Evolutionary conservation across 192 early-diverging fungal species (phyloP).

Genomic region (Entomortierella lignicola): DNA sequence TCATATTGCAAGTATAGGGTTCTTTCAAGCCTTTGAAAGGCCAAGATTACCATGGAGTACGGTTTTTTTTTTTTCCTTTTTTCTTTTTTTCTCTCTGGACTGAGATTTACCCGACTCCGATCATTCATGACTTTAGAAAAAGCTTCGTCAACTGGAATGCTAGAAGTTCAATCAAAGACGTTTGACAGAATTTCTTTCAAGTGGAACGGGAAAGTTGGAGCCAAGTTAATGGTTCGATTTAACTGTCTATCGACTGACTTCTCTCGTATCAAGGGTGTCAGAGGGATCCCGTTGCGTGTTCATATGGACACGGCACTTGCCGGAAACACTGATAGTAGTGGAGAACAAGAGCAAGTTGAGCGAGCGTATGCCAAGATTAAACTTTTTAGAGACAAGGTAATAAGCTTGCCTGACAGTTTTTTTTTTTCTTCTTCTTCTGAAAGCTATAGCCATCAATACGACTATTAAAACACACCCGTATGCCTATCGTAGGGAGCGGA

Average conservation of each 20-base stretch:
- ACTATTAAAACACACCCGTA: not conserved
- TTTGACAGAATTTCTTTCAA: slow-evolving; percentile 79
- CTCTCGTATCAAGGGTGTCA: slow-evolving; percentile 84
- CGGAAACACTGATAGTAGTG: slow-evolving; percentile 9
- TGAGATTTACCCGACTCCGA: not conserved
- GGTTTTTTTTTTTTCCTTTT: too few relatives aligned
- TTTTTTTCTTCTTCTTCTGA: too few relatives aligned
- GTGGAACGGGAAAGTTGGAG: slow-evolving; percentile 74
- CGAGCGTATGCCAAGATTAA: slow-evolving; percentile 71
- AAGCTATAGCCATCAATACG: not conserved
- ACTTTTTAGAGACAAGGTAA: slow-evolving; percentile 80
- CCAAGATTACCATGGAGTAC: too few relatives aligned
- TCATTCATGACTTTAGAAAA: slow-evolving; percentile 46
- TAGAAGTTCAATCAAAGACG: slow-evolving; percentile 62
- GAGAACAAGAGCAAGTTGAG: slow-evolving; percentile 55
- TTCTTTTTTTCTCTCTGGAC: too few relatives aligned
- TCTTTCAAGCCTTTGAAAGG: too few relatives aligned
- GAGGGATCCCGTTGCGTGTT: slow-evolving; percentile 77
- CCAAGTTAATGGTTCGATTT: slow-evolving; percentile 74
- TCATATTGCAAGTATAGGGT: not conserved
- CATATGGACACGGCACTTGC: slow-evolving; percentile 53
- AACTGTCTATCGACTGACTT: slow-evolving; percentile 86
- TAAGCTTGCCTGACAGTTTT: not conserved
- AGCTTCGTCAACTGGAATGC: slow-evolving; percentile 65
- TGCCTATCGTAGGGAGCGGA: slow-evolving; percentile 70